Evolutionary conservation across 2,329 filamentous ascomycete species (phyloP).

Genomic region (Aspergillus sp.): DNA sequence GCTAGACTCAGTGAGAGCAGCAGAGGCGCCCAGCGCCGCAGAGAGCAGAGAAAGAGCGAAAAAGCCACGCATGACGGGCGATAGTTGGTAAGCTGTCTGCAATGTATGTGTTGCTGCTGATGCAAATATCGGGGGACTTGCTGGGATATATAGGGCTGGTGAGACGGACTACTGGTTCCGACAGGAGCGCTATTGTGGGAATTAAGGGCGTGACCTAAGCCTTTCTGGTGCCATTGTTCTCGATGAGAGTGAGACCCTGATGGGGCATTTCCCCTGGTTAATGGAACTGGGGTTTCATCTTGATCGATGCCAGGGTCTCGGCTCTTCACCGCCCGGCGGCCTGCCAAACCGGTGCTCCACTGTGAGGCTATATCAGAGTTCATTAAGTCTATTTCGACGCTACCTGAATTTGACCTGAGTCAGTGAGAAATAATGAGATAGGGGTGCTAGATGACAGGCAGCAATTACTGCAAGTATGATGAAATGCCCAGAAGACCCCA

Average conservation of each 20-base stretch:
- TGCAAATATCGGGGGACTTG: neutral
- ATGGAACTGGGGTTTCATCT: constrained; percentile 1
- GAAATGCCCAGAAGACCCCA: no score
- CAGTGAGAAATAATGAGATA: no score
- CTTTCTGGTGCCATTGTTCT: neutral
- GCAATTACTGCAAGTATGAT: neutral
- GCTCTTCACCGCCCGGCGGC: neutral
- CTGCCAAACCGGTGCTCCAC: neutral
- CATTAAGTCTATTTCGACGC: neutral
- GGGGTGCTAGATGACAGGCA: neutral
- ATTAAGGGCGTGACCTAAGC: neutral
- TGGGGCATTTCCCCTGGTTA: neutral
- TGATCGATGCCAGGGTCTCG: neutral
- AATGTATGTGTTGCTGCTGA: neutral
- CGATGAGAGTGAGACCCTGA: neutral
- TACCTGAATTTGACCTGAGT: no score
- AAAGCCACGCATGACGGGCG: constrained; percentile 24
- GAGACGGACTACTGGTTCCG: neutral
- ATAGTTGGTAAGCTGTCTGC: constrained; percentile 6
- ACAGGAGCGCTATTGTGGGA: neutral
- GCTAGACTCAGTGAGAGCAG: constrained; percentile 24
- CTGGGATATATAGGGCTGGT: neutral
- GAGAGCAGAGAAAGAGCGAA: constrained; percentile 29
- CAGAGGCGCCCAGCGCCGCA: constrained; percentile 25
- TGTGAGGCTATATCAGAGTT: neutral